These are phyloP conservation scores for Cichorium intybus DNA, from an alignment of 140 eudicot genomes.

Conservation along the genomic window DNA sequence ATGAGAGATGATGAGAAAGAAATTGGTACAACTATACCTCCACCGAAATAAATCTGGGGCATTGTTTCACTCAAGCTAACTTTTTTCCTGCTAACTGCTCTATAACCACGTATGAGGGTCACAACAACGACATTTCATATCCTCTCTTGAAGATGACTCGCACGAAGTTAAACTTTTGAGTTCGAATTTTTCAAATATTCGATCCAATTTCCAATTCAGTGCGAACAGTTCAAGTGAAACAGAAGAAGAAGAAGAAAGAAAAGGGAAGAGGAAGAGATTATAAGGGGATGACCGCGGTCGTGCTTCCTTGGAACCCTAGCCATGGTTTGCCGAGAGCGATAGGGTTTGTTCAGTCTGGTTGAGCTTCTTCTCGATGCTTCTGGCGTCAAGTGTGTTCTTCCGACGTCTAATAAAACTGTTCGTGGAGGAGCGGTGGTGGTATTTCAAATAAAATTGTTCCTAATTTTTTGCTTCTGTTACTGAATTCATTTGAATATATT, in stretches of 20 bases:
- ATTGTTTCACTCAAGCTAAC: neutral
- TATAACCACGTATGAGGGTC: no score
- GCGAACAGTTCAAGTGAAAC: neutral
- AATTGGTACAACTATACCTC: no score
- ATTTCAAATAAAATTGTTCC: no score
- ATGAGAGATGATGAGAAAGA: no score
- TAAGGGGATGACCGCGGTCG: conserved; percentile 43
- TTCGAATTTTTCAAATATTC: neutral
- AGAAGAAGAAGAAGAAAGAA: neutral
- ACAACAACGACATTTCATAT: no score
- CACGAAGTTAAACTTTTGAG: neutral
- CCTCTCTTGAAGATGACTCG: neutral
- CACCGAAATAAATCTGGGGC: no score
- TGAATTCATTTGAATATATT: no score
- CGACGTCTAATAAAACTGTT: conserved; percentile 3
- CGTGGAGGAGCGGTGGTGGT: no score
- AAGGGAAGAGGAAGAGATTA: neutral
- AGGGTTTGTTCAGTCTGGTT: conserved; percentile 1
- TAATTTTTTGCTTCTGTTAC: no score
- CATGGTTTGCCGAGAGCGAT: conserved; percentile 23
- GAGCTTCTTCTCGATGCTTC: conserved; percentile 19
- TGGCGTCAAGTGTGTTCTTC: conserved; percentile 19
- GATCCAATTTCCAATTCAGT: neutral
- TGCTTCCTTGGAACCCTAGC: conserved; percentile 56
- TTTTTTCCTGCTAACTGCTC: neutral